These are phyloP conservation scores for Solanum virginianum DNA, from an alignment of 257 asterid genomes.

Conservation along the genomic window DNA sequence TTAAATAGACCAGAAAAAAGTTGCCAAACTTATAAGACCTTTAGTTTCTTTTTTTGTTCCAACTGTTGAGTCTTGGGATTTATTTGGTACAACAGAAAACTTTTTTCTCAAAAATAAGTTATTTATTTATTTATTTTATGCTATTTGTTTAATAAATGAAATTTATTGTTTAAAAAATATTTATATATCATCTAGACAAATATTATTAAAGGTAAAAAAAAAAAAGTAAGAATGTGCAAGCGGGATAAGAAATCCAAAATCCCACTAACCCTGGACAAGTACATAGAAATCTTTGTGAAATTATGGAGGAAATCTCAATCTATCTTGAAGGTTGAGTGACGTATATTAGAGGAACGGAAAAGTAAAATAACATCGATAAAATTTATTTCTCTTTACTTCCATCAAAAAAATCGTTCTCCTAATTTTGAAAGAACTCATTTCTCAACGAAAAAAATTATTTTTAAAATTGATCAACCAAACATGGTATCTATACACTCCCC, in stretches of 20 bases:
- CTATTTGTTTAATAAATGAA: neutral
- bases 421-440: neutral
- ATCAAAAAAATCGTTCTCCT: neutral
- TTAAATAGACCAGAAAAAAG: neutral
- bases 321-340: neutral
- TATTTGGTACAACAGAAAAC: no score
- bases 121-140: neutral
- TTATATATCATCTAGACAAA: neutral
- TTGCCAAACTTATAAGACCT: neutral
- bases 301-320: neutral
- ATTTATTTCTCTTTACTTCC: neutral
- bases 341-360: neutral
- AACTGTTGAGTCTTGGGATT: no score
- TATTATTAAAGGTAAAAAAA: neutral
- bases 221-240: no score
- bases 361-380: neutral
- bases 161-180: neutral
- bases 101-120: no score
- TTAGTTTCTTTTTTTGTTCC: no score
- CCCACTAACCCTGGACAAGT: neutral
- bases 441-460: neutral
- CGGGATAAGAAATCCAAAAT: neutral
- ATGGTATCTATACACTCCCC: neutral
- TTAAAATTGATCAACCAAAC: neutral
- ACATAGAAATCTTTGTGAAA: neutral